Evolutionary conservation across 2,329 filamentous ascomycete species (phyloP), one percentile per base, ranked within the genome.

Genomic region (Exutisphaerella laricina): DNA sequence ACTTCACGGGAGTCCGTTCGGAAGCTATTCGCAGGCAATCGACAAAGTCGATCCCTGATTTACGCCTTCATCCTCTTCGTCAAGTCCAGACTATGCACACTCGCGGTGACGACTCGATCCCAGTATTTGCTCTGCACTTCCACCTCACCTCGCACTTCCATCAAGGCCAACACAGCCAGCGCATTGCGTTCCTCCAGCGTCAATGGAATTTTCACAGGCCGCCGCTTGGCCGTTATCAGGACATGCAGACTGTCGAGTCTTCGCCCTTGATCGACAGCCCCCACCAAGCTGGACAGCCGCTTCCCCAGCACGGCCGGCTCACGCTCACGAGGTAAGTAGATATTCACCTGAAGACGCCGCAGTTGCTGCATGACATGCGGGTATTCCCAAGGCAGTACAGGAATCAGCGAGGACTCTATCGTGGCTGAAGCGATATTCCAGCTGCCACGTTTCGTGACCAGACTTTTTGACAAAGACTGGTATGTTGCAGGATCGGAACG

Each of bases 381-480:
- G 12, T 53, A 56, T n/a, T 48, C 35, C 53, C 53, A 57, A 2
- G 55, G 55, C 5, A 56, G 38, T 16, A 35, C 39, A 3, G 48
- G 49, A 4, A 43, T 43, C 5, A 55, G 33, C 5, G 52, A 30
- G 9, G 1, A 26, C 2, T 36, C 18, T 4, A 38, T 21, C 4
- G 12, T 18, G 2, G 33, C 12, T 4, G 6, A 13, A n/a, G 20
- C 13, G 29, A 32, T 22, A 16, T 25, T 32, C 33, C 29, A 20
- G 22, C 31, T 41, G 26, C 17, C 16, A 20, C 18, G 10, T 7
- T 25, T 25, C 13, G 16, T 20, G 9, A 12, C 32, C 30, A 22
- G 22, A 26, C 12, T 12, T n/a, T 25, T 16, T 13, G 29, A 39
- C 12, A 16, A n/a, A 9, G 21, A 31, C 10, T 36, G 35, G 31